These are phyloP conservation scores for Alisma plantagoaquatica DNA, from an alignment of 106 monocot genomes.

Conservation along the genomic window DNA sequence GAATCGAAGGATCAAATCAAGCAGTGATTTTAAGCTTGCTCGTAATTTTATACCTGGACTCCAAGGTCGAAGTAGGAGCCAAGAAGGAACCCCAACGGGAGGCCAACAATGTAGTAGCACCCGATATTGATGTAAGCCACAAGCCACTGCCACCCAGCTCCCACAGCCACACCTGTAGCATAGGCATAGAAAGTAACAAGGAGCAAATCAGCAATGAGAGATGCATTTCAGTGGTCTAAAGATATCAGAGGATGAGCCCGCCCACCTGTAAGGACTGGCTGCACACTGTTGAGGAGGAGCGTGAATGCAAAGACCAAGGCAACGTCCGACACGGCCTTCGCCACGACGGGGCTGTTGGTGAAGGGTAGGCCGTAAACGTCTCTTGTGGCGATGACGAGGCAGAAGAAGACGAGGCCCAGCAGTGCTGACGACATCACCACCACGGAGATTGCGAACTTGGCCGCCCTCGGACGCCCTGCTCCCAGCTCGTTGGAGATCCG, in stretches of 20 bases:
- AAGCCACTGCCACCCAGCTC: constrained; percentile 72
- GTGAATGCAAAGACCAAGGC: constrained; percentile 42
- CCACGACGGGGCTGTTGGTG: constrained; percentile 53
- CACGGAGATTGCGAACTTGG: constrained; percentile 50
- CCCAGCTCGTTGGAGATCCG: constrained; percentile 86
- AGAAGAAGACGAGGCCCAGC: constrained; percentile 47
- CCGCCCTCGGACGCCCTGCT: constrained; percentile 63
- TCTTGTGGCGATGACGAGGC: constrained; percentile 24
- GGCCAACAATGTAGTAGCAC: constrained; percentile 57
- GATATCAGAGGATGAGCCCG: no score
- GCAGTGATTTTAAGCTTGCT: no score
- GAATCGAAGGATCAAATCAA: background rate
- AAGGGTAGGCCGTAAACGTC: constrained; percentile 63
- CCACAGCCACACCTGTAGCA: constrained; percentile 74
- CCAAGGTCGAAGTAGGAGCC: constrained; percentile 34
- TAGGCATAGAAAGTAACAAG: no score
- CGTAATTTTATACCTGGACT: constrained; percentile 35
- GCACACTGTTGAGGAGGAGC: constrained; percentile 70
- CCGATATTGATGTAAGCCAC: constrained; percentile 71
- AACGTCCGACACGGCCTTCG: constrained; percentile 31
- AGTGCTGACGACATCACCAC: constrained; percentile 33
- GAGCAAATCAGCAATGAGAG: no score
- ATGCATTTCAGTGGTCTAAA: no score
- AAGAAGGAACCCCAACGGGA: constrained; percentile 51
- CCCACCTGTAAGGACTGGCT: constrained; percentile 73